Base-by-base conservation (phyloP, 2,329 filamentous ascomycete genomes). In the Monascus ruber region DNA sequence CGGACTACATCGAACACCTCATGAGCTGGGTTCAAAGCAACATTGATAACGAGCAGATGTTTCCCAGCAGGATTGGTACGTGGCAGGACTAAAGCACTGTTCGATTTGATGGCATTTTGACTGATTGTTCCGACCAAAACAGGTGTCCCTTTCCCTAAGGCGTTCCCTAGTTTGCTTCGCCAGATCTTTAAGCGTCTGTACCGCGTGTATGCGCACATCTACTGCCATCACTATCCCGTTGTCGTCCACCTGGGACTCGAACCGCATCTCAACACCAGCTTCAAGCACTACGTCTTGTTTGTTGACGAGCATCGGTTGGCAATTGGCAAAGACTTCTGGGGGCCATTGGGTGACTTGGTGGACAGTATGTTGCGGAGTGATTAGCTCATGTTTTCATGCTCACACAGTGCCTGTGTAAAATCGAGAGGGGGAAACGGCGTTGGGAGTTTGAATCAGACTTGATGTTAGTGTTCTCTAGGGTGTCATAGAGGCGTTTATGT, bases 121-220 rank as follows among this genome's bases (percentile, higher is more conserved):
- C 31, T 33, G n/a, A 33, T 6, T 17, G 24, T 25, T 11, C 24
- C 7, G 5, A 34, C 9, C 33, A 27, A 38, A 47, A 33, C 42
- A 79, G 85, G 91, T 49, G 88, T 96, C 7, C 85, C 89, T 4
- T 98, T 98, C 63, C 88, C 91, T 39, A 91, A 94, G 60, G 81
- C 83, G 17, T 98, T 98, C 68, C 82, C 85, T 5, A 72, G 79
- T 40, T 81, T 94, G 41, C 81, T 95, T 46, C 83, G 86, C 50
- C 89, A 95, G 66, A 87, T 98, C 60, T 96, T 96, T 78, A 98
- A 98, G 75, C 83, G 91, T 58, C 82, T 98, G 69, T 98, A 96
- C 68, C 83, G 91, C 51, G 89, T 98, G 46, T 98, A 98, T 63
- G 91, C 91, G 33, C 91, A 98, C 69, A 94, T 98, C 54, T 98